These are phyloP conservation scores for Mesostigma viride DNA, from an alignment of 139 green algal species.

Conservation along the genomic window DNA sequence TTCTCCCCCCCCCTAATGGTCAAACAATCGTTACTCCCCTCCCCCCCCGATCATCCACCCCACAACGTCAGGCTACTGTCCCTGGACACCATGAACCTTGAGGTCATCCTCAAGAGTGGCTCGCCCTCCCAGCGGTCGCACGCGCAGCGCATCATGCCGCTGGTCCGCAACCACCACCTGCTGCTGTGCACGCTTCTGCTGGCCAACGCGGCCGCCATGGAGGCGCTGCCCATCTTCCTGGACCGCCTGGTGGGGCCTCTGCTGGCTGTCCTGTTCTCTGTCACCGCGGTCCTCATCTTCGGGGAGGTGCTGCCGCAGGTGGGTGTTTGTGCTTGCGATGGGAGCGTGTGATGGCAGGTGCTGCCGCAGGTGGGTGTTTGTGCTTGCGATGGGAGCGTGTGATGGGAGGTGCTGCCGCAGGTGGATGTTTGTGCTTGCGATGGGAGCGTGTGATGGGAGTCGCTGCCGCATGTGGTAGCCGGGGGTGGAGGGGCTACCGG, in stretches of 20 bases:
- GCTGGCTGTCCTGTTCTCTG: conserved; percentile 27
- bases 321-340: background rate
- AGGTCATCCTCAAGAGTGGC: background rate
- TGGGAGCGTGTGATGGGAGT: too few relatives aligned
- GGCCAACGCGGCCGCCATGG: conserved; percentile 31
- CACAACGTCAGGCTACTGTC: too few relatives aligned
- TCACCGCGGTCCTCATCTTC: conserved; percentile 34
- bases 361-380: background rate
- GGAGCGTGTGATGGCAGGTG: conserved; percentile 8
- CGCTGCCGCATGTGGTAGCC: too few relatives aligned
- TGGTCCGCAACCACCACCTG: conserved; percentile 31
- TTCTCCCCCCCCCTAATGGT: too few relatives aligned
- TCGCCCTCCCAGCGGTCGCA: background rate
- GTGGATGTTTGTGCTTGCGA: too few relatives aligned
- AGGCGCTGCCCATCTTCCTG: conserved; percentile 33
- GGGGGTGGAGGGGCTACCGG: too few relatives aligned
- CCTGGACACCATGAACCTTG: background rate
- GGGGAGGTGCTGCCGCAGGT: conserved; percentile 24
- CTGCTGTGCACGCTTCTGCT: conserved; percentile 35
- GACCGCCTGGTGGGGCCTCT: conserved; percentile 15
- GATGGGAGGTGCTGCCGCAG: too few relatives aligned
- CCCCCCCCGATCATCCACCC: too few relatives aligned
- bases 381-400: too few relatives aligned
- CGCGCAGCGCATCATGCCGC: conserved; percentile 19
- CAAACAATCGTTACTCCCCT: too few relatives aligned